A percentile compares a stretch with the other conserved stretches of the same genome.
phyloP scores from a whole-genome alignment of 352 stramenopile species.

The Peronospora belbahrii region DNA sequence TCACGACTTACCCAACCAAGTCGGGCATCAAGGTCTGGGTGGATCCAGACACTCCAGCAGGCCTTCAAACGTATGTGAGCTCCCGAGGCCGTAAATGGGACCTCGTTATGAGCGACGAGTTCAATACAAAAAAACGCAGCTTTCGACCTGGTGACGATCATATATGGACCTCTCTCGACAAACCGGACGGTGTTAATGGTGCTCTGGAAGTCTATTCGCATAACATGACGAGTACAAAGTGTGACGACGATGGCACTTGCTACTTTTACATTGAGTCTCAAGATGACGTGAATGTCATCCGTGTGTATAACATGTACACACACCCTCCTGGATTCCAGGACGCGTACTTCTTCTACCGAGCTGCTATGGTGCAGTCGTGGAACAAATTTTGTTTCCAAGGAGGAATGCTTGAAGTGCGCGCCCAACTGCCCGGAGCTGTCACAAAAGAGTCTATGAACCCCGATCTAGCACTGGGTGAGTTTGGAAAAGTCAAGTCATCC shows the following conservation, averaged over 20 bases:
- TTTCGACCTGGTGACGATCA: slow-evolving; percentile 90
- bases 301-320: slow-evolving; percentile 53
- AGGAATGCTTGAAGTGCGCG: slow-evolving; percentile 87
- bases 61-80: slow-evolving; percentile 28
- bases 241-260: slow-evolving; percentile 39
- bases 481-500: slow-evolving; percentile 45
- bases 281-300: slow-evolving; percentile 31
- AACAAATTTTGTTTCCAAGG: slow-evolving; percentile 95
- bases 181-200: slow-evolving; percentile 88
- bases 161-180: slow-evolving; percentile 91
- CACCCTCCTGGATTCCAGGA: slow-evolving; percentile 40
- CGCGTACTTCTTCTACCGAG: slow-evolving; percentile 43
- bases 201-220: slow-evolving; percentile 88
- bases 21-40: slow-evolving; percentile 41
- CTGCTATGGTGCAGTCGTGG: slow-evolving; percentile 89
- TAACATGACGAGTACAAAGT: slow-evolving; percentile 56
- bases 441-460: slow-evolving; percentile 40
- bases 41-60: slow-evolving; percentile 44
- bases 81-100: slow-evolving; percentile 44
- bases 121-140: slow-evolving; percentile 78
- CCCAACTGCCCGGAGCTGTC: slow-evolving; percentile 76
- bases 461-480: slow-evolving; percentile 31
- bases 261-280: slow-evolving; percentile 39
- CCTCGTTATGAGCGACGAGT: slow-evolving; percentile 92
- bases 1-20: slow-evolving; percentile 24